A percentile compares a stretch with the other conserved stretches of the same genome.
phyloP scores from a whole-genome alignment of 1,139 yeast species.

The Pichia sp. region DNA sequence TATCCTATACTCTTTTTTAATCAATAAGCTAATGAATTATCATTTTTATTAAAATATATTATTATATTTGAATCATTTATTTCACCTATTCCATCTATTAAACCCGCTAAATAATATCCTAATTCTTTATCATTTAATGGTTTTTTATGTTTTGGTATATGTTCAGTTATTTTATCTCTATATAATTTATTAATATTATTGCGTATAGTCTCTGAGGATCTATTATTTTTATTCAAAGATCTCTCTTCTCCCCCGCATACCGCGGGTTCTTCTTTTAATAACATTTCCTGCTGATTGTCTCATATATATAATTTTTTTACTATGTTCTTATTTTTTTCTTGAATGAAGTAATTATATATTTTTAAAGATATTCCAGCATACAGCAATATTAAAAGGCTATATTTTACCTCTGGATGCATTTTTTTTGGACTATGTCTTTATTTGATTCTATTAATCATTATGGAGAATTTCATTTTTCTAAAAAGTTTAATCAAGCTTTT shows the following conservation, averaged over 20 bases:
- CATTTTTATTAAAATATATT: conserved; percentile 3
- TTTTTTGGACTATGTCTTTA: conserved; percentile 1
- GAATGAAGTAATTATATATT: conserved; percentile 6
- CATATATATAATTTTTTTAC: conserved; percentile 7
- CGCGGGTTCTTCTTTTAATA: conserved; percentile 15
- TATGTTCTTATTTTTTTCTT: conserved; percentile 3
- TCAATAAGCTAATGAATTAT: conserved; percentile 6
- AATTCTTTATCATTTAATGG: conserved; percentile 9
- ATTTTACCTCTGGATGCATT: conserved; percentile 6
- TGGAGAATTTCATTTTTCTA: conserved; percentile 1
- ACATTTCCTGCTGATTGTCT: conserved; percentile 14
- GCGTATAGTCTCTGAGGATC: conserved; percentile 14
- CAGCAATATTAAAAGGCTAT: conserved; percentile 19
- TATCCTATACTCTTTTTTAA: conserved; percentile 5
- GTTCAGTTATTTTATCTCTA: conserved; percentile 5
- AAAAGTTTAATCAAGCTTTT: conserved; percentile 7
- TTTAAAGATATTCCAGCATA: conserved; percentile 3
- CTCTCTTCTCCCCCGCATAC: not conserved
- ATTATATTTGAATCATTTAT: conserved; percentile 4
- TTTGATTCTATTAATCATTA: not conserved
- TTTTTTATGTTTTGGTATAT: conserved; percentile 7
- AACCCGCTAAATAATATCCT: conserved; percentile 10
- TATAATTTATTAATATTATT: conserved; percentile 8
- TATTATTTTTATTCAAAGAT: not conserved
- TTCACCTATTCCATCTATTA: conserved; percentile 9